These are phyloP conservation scores for Podaxis sp. DNA, from an alignment of 768 basidiomycete genomes.

Conservation along the genomic window DNA sequence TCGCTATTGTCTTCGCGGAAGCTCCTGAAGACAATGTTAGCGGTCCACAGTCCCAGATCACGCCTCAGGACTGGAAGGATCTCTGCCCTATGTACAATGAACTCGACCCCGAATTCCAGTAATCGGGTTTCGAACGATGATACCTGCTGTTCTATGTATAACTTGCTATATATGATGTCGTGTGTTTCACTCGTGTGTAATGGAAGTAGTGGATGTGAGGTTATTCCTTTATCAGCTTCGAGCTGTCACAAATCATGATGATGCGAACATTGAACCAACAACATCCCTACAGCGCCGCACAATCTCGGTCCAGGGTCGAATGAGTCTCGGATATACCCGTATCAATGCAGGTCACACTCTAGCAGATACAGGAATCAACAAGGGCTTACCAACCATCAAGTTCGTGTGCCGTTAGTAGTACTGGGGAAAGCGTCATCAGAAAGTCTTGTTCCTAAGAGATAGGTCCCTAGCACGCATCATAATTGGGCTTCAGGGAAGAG, in stretches of 20 bases:
- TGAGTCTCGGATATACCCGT: too few species aligned
- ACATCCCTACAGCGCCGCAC: too few species aligned
- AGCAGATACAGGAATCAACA: too few species aligned
- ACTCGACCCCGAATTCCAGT: slow-evolving; percentile 13
- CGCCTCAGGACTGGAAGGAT: slow-evolving; percentile 24
- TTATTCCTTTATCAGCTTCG: too few species aligned
- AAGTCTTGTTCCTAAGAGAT: not conserved
- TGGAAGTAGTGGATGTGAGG: not conserved
- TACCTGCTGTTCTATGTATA: not conserved
- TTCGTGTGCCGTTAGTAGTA: too few species aligned
- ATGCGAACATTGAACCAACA: too few species aligned
- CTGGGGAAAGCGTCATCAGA: too few species aligned
- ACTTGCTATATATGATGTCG: not conserved
- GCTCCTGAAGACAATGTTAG: slow-evolving; percentile 21
- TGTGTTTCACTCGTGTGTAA: not conserved
- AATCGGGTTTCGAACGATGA: not conserved
- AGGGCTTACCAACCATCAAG: too few species aligned
- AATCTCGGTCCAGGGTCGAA: too few species aligned
- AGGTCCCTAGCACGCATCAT: not conserved
- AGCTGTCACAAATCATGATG: too few species aligned
- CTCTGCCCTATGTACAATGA: slow-evolving; percentile 31
- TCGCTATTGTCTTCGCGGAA: slow-evolving; percentile 40
- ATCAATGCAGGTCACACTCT: too few species aligned
- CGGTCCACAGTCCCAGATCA: slow-evolving; percentile 24
- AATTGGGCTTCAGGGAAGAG: not conserved